Evolutionary conservation across 169 alveolate species (phyloP), one percentile per base, ranked within the genome.

Genomic region (Theileria parva): DNA sequence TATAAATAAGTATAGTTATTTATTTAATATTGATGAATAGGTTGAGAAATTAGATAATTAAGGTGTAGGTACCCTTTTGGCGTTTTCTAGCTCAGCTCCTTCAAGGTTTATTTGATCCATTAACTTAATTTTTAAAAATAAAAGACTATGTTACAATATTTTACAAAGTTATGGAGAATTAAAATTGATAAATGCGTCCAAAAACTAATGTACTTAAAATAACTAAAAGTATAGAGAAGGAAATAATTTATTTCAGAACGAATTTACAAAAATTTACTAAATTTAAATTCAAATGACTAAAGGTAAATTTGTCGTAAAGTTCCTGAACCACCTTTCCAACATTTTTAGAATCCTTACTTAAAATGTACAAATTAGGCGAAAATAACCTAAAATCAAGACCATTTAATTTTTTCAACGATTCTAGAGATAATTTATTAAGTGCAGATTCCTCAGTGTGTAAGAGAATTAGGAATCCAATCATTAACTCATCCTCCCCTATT

Each of bases 81-180:
- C 66, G 12, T 21, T 25, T 17, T 57, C 34, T 25, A 57, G 5
- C 66, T 25, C 37, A 11, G 28, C 21, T n/a, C 34, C 66, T 19
- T 57, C 34, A 57, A 57, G 32, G 66, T 57, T 57, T 19, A 57
- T 57, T 57, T 57, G 66, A 13, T 57, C 66, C 66, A 57, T 57
- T 11, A 2, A 44, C 17, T 13, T 13, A 44, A 44, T 44, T 44
- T 44, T 44, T 44, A 11, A 44, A 44, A 44, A 44, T 8, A 44
- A 44, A 44, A 44, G 53, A 44, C 53, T 44, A 44, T 44, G 1
- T 32, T 32, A 32, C 37, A 32, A 32, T 32, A 32, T 32, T 44
- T 44, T 44, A 44, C 53, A 44, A 44, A 44, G 3, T 44, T 8
- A 0, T 11, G 8, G 17, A 44, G 12, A 44, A 44, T 44, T 44